A percentile compares a stretch with the other conserved stretches of the same genome.
Conservation (phyloP, 2,329 filamentous ascomycete species). For the Fusarium irregulare region DNA sequence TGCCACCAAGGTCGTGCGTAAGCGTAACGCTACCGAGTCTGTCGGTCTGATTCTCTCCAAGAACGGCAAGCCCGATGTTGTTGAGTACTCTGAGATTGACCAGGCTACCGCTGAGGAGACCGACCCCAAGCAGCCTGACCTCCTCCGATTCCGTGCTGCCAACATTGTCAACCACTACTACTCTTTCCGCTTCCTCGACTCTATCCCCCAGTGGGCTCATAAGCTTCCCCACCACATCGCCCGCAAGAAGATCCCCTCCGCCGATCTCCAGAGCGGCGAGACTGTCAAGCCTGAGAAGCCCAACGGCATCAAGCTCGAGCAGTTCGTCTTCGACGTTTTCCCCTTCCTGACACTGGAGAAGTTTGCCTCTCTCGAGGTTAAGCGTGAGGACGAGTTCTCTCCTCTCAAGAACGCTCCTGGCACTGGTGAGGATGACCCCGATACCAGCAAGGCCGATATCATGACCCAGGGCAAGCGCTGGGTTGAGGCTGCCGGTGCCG, state of each 20-base stretch:
- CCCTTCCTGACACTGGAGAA: conserved; percentile 85
- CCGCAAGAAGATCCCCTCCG: conserved; percentile 95
- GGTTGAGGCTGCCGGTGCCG: conserved; percentile 81
- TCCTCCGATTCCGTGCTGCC: conserved; percentile 95
- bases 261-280: conserved; percentile 80
- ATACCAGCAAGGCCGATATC: conserved; percentile 91
- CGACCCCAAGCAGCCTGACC: conserved; percentile 80
- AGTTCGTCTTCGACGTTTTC: conserved; percentile 99
- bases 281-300: conserved; percentile 91
- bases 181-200: conserved; percentile 90
- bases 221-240: conserved; percentile 95
- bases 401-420: conserved; percentile 91
- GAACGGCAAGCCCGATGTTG: conserved; percentile 95
- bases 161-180: conserved; percentile 99
- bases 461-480: conserved; percentile 90
- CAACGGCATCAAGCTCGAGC: conserved; percentile 98
- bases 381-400: conserved; percentile 97
- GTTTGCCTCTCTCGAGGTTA: conserved; percentile 96
- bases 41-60: conserved; percentile 94
- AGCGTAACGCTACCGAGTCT: conserved; percentile 95
- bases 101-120: conserved; percentile 86
- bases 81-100: conserved; percentile 99
- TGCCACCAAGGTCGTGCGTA: conserved; percentile 98
- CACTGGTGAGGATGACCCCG: conserved; percentile 90
- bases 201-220: conserved; percentile 86